phyloP scores from a whole-genome alignment of 352 stramenopile genomes.

The Achlya hypogyna region DNA sequence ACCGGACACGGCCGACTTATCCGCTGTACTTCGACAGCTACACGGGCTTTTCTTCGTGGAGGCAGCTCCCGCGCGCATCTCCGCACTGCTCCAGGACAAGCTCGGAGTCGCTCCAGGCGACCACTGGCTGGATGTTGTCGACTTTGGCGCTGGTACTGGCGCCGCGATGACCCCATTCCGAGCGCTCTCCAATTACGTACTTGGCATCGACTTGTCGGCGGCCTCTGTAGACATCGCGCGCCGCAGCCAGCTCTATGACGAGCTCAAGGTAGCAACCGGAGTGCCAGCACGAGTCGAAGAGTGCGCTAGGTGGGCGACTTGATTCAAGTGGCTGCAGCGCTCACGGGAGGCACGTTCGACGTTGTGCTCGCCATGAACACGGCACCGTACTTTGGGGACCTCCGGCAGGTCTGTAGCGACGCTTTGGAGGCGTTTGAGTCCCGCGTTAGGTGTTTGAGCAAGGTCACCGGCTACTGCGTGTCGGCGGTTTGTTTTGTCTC shows the following conservation, averaged over 20 bases:
- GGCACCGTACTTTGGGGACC: slow-evolving; percentile 6
- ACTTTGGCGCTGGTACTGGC: slow-evolving; percentile 3
- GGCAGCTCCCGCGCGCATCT: not conserved
- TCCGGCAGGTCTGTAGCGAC: not conserved
- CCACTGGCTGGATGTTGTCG: slow-evolving; percentile 6
- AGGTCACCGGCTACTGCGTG: not conserved
- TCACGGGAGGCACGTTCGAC: not conserved
- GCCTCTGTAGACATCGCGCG: not conserved
- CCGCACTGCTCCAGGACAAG: not conserved
- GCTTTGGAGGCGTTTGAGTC: not conserved
- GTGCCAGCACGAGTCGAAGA: not conserved
- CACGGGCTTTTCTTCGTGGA: slow-evolving; percentile 5
- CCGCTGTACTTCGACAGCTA: not conserved
- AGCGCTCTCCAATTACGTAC: not conserved
- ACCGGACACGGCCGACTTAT: not conserved
- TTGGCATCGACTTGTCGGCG: slow-evolving; percentile 11
- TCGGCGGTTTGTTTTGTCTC: not conserved
- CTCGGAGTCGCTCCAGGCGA: slow-evolving; percentile 1
- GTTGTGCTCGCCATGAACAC: slow-evolving; percentile 9
- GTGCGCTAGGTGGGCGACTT: not conserved
- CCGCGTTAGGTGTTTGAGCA: not conserved
- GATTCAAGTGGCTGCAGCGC: not conserved
- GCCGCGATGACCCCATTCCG: not conserved
- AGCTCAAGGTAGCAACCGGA: not conserved
- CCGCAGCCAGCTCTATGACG: not conserved